These are phyloP conservation scores for Phytophthora crassamura DNA, from an alignment of 352 stramenopile genomes.

Conservation along the genomic window DNA sequence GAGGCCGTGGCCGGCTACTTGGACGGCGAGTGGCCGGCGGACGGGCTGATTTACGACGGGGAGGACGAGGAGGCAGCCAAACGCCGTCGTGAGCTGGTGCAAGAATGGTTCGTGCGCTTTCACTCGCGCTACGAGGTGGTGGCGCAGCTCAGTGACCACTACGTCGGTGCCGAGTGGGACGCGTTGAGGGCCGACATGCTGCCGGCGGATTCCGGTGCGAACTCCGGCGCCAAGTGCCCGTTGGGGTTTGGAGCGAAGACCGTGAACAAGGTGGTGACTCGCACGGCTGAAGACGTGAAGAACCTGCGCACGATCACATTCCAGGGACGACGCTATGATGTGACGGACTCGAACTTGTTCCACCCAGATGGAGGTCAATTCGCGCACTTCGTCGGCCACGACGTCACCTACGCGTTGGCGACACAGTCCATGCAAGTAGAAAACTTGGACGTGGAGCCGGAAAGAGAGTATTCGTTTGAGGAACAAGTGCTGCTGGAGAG, in stretches of 20 bases:
- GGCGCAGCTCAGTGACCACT: constrained; percentile 56
- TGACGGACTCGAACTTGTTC: constrained; percentile 59
- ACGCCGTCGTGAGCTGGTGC: constrained; percentile 42
- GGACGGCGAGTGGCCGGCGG: constrained; percentile 41
- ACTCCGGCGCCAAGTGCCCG: constrained; percentile 53
- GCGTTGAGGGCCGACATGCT: constrained; percentile 45
- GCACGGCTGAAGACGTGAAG: constrained; percentile 26
- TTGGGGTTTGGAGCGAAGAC: constrained; percentile 60
- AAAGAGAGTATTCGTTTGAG: constrained; percentile 57
- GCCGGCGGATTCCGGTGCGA: constrained; percentile 23
- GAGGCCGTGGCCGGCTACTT: constrained; percentile 43
- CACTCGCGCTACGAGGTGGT: constrained; percentile 55
- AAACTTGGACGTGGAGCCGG: constrained; percentile 45
- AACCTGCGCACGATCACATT: constrained; percentile 52
- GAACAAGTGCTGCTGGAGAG: constrained; percentile 66
- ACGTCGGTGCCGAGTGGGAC: constrained; percentile 51
- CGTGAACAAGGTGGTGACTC: constrained; percentile 34
- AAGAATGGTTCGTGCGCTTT: constrained; percentile 66
- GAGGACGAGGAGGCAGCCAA: constrained; percentile 19
- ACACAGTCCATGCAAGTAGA: constrained; percentile 46
- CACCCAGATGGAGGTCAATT: constrained; percentile 44
- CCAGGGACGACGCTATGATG: constrained; percentile 63
- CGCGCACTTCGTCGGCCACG: constrained; percentile 63
- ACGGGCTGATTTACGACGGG: constrained; percentile 29
- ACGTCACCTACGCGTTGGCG: constrained; percentile 64